These are phyloP conservation scores for Mucor velutinosus DNA, from an alignment of 371 early-diverging fungal genomes.

Conservation along the genomic window DNA sequence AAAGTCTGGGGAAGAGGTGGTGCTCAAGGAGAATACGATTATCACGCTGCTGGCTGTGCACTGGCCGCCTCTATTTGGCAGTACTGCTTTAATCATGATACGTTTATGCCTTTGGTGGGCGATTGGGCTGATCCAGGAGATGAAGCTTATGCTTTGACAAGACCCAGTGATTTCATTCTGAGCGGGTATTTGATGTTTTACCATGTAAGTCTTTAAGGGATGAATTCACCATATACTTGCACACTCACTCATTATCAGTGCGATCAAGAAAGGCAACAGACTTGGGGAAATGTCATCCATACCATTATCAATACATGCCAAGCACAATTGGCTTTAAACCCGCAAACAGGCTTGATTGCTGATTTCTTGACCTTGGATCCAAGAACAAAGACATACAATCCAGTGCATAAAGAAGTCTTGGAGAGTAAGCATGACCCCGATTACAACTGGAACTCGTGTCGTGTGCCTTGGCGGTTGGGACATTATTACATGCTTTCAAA, in stretches of 20 bases:
- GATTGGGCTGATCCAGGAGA: constrained; percentile 68
- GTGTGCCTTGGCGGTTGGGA: constrained; percentile 62
- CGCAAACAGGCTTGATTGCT: constrained; percentile 59
- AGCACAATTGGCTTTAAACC: constrained; percentile 46
- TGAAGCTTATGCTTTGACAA: constrained; percentile 53
- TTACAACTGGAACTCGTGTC: constrained; percentile 58
- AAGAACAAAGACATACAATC: constrained; percentile 38
- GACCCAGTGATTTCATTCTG: constrained; percentile 66
- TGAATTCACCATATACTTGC: neutral
- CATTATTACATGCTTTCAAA: constrained; percentile 58
- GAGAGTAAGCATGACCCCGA: constrained; percentile 53
- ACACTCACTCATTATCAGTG: constrained; percentile 26
- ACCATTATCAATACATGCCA: constrained; percentile 47
- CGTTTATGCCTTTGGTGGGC: constrained; percentile 60
- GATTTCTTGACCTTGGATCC: constrained; percentile 58
- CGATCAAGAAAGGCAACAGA: constrained; percentile 49
- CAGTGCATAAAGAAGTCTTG: constrained; percentile 50
- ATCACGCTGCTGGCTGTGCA: constrained; percentile 45
- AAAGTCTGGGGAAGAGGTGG: constrained; percentile 61
- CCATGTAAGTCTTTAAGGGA: constrained; percentile 28
- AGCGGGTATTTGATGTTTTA: constrained; percentile 61
- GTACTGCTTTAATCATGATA: constrained; percentile 58
- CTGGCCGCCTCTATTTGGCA: constrained; percentile 55
- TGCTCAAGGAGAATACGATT: constrained; percentile 50
- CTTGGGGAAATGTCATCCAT: constrained; percentile 56